phyloP scores from a whole-genome alignment of 2,329 filamentous ascomycete species.

The Tolypocladium inflatum region DNA sequence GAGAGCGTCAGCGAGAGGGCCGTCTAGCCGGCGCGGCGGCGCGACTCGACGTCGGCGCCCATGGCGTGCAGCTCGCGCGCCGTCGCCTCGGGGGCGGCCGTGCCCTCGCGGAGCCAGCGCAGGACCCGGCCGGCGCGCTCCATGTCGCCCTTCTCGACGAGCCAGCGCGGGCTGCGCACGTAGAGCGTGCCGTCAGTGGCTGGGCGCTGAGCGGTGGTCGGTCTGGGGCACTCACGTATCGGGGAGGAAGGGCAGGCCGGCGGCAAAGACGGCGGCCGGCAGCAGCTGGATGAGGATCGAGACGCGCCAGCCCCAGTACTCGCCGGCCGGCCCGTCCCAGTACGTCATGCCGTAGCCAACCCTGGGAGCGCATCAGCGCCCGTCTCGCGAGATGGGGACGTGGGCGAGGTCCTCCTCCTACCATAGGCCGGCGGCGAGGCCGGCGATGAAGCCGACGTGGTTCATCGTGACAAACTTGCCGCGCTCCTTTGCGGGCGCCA shows the following conservation, averaged over 20 bases:
- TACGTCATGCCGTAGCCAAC: slow-evolving; percentile 46
- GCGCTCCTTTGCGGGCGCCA: slow-evolving; percentile 41
- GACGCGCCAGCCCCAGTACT: slow-evolving; percentile 40
- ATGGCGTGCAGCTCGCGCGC: slow-evolving; percentile 37
- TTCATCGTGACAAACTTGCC: slow-evolving; percentile 50
- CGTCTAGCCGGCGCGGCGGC: slow-evolving; percentile 16
- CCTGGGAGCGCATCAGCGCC: slow-evolving; percentile 21
- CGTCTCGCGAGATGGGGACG: background rate
- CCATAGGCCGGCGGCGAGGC: slow-evolving; percentile 46
- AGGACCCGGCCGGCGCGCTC: slow-evolving; percentile 34
- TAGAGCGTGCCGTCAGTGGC: no score
- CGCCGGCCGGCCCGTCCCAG: slow-evolving; percentile 35
- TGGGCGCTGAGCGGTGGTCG: no score
- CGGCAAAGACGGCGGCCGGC: slow-evolving; percentile 38
- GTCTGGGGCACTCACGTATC: slow-evolving; percentile 40
- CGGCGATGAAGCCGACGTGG: slow-evolving; percentile 47
- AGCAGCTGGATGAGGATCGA: slow-evolving; percentile 42
- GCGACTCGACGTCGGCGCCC: slow-evolving; percentile 28
- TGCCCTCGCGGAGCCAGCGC: slow-evolving; percentile 38
- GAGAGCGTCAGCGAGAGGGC: slow-evolving; percentile 17
- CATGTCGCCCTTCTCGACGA: slow-evolving; percentile 38
- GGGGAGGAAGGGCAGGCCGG: slow-evolving; percentile 40
- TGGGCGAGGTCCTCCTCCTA: slow-evolving; percentile 16
- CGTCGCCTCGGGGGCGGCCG: slow-evolving; percentile 23
- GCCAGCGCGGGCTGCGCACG: slow-evolving; percentile 47